Percentiles rank a stretch among this genome's conserved stretches.
phyloP scores from a whole-genome alignment of 805 yeast species.

The Yarrowia alimentaria region DNA sequence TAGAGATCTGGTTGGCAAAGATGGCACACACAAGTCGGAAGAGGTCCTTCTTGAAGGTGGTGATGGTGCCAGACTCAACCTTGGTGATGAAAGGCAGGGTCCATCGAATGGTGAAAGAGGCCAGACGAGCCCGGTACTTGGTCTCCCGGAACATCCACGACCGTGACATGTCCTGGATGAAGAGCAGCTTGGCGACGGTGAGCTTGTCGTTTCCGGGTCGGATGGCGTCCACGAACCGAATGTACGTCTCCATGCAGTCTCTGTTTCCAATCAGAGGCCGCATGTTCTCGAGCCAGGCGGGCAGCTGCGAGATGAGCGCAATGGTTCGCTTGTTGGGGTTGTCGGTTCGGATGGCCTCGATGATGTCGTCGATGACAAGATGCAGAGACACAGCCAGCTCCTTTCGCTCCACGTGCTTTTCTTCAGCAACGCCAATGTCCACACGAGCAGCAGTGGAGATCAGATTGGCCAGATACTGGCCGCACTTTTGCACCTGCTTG shows the following conservation, averaged over 20 bases:
- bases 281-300: constrained; percentile 24
- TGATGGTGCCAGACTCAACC: constrained; percentile 32
- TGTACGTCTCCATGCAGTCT: constrained; percentile 25
- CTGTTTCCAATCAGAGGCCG: constrained; percentile 20
- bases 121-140: constrained; percentile 34
- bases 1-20: constrained; percentile 36
- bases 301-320: constrained; percentile 12
- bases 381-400: constrained; percentile 18
- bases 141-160: constrained; percentile 34
- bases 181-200: constrained; percentile 56
- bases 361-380: constrained; percentile 12
- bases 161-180: constrained; percentile 48
- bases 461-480: constrained; percentile 21
- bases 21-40: constrained; percentile 36
- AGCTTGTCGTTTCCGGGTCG: constrained; percentile 59
- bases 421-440: constrained; percentile 14
- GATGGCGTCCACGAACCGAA: constrained; percentile 46
- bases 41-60: constrained; percentile 33
- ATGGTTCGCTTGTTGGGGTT: constrained; percentile 15
- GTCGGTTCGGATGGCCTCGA: constrained; percentile 12
- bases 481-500: constrained; percentile 19
- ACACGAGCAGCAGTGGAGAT: constrained; percentile 18
- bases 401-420: constrained; percentile 19
- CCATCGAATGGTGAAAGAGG: constrained; percentile 36
- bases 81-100: constrained; percentile 33